Evolutionary conservation across 2,329 filamentous ascomycete species (phyloP).

Genomic region (Colletotrichum zoysiae): DNA sequence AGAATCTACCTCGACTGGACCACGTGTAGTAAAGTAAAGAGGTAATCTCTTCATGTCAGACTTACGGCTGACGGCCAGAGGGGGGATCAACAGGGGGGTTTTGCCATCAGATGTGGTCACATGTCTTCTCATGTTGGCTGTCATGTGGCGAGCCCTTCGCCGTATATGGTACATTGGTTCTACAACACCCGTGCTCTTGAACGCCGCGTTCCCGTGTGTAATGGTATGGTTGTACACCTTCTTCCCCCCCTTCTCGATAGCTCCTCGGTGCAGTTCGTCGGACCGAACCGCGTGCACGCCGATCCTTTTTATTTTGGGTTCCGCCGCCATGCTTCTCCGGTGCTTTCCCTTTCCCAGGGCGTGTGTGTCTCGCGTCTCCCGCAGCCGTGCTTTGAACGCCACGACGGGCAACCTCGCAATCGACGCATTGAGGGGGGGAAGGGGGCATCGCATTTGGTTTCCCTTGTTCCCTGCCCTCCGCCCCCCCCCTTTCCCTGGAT

Average conservation of each 20-base stretch:
- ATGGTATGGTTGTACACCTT: conserved; percentile 10
- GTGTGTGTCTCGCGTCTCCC: not conserved
- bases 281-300: not conserved
- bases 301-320: too few relatives aligned
- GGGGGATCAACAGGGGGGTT: not conserved
- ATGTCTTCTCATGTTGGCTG: not conserved
- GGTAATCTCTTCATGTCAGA: too few relatives aligned
- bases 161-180: conserved; percentile 36
- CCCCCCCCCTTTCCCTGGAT: too few relatives aligned
- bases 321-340: not conserved
- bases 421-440: not conserved
- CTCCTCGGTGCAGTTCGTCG: not conserved
- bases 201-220: conserved; percentile 31
- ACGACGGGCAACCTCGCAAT: not conserved
- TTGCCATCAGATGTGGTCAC: not conserved
- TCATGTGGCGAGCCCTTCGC: conserved; percentile 8
- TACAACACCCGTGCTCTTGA: conserved; percentile 35
- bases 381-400: not conserved
- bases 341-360: too few relatives aligned
- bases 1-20: too few relatives aligned
- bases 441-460: not conserved
- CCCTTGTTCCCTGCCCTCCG: too few relatives aligned
- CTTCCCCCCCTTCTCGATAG: not conserved
- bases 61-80: not conserved
- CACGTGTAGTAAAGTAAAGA: too few relatives aligned